These are phyloP conservation scores for Phytophthora citrophthora DNA, from an alignment of 352 stramenopile genomes.

Conservation along the genomic window DNA sequence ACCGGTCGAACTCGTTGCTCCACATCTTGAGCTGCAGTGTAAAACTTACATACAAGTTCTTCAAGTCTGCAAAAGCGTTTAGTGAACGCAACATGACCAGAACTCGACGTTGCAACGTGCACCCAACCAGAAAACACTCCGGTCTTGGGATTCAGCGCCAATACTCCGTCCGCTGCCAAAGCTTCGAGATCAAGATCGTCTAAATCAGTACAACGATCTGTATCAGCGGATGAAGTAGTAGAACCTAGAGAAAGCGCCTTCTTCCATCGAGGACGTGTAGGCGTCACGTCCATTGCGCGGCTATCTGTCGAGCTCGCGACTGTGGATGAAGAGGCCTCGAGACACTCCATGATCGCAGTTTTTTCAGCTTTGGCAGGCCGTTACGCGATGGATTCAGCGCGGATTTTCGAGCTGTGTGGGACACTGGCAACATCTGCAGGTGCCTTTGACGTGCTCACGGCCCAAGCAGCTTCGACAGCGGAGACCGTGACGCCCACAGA, in stretches of 20 bases:
- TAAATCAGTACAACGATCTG: slow-evolving; percentile 37
- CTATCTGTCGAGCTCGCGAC: slow-evolving; percentile 20
- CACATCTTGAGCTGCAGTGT: slow-evolving; percentile 28
- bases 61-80: slow-evolving; percentile 48
- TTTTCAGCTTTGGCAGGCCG: slow-evolving; percentile 12
- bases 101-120: slow-evolving; percentile 30
- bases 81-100: slow-evolving; percentile 18
- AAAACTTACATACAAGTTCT: slow-evolving; percentile 53
- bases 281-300: slow-evolving; percentile 14
- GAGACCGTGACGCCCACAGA: neutral
- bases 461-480: slow-evolving; percentile 6
- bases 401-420: slow-evolving; percentile 23
- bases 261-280: slow-evolving; percentile 26
- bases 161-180: slow-evolving; percentile 14
- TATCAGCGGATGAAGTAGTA: slow-evolving; percentile 16
- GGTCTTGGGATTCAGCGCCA: slow-evolving; percentile 28
- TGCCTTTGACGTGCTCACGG: neutral
- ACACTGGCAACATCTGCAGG: slow-evolving; percentile 14
- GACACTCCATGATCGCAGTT: slow-evolving; percentile 4
- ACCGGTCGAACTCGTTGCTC: slow-evolving; percentile 17
- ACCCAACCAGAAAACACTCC: slow-evolving; percentile 47
- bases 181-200: slow-evolving; percentile 37
- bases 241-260: slow-evolving; percentile 36
- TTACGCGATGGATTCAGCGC: slow-evolving; percentile 23
- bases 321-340: slow-evolving; percentile 26